Conservation (phyloP, 495 filamentous ascomycete species). For the Aspergillus leporis region DNA sequence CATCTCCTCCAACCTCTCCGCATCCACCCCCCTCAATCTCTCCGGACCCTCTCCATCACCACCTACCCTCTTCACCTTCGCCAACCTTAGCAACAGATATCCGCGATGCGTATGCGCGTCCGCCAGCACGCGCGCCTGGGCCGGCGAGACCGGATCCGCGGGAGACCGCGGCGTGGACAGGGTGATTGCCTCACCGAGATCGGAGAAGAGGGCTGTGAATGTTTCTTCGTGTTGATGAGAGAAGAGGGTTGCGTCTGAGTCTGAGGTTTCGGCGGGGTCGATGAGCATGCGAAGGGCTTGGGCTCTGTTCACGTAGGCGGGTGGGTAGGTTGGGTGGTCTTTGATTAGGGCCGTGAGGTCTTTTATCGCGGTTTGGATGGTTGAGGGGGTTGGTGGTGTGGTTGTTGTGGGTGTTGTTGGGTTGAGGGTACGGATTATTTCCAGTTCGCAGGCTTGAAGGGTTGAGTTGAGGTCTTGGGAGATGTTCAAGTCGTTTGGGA, state of each 20-base stretch:
- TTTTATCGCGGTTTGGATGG: conserved; percentile 32
- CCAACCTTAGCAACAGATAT: conserved; percentile 65
- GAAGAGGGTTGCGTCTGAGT: conserved; percentile 17
- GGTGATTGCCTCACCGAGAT: conserved; percentile 66
- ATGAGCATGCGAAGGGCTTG: conserved; percentile 62
- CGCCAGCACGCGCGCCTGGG: conserved; percentile 62
- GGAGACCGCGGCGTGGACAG: conserved; percentile 59
- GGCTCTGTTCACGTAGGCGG: conserved; percentile 74
- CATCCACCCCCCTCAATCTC: conserved; percentile 31
- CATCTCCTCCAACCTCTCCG: conserved; percentile 66
- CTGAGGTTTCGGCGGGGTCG: conserved; percentile 19
- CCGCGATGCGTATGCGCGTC: conserved; percentile 77
- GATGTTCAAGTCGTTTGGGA: conserved; percentile 47
- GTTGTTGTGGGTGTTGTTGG: too few species aligned
- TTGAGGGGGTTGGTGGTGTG: conserved; percentile 20
- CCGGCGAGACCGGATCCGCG: conserved; percentile 54
- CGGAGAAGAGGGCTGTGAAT: conserved; percentile 50
- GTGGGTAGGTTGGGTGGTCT: conserved; percentile 66
- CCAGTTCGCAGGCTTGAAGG: conserved; percentile 30
- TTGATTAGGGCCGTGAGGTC: conserved; percentile 55
- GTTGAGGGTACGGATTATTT: conserved; percentile 35
- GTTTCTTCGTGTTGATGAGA: conserved; percentile 17
- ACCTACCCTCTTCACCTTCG: conserved; percentile 43
- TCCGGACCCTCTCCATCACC: background rate
- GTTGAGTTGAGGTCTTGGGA: conserved; percentile 20